Evolutionary conservation across 345 rosid species (phyloP), one percentile per base, ranked within the genome.

Genomic region (Citrus sp.): DNA sequence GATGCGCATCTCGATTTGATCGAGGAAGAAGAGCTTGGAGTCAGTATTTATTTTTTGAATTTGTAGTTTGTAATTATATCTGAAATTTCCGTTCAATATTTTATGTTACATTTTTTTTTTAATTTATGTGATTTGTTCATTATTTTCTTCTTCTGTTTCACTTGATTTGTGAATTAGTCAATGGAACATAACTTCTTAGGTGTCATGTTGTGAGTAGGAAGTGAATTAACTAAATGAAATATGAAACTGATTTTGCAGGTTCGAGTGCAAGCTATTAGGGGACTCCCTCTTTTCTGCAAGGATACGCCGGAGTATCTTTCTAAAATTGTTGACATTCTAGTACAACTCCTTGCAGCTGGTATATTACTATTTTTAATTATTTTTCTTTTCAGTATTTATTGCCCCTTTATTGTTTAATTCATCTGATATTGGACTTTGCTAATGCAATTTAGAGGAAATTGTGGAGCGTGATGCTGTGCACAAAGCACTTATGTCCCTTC

Each of bases 391-490:
- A 6, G 12, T 30, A 34, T n/a, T 21, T 61, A 56, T 42, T 63
- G 46, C 12, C 59, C 27, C 35, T 80, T 59, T n/a, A 21, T 49
- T 56, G 40, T 32, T 9, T 9, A 65, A 25, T 27, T 27, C 6
- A 9, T 77, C 25, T 80, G 72, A 75, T 54, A 24, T 51, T 0
- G 76, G 75, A 34, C 56, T 73, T 76, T 70, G 13, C 69, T 87
- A 67, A 74, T 80, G 62, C 34, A 21, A 30, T 76, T 68, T 69
- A 94, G 99, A 97, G 86, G 99, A 93, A 83, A 24, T 86, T 82
- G 97, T 97, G 75, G 98, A 94, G 87, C 92, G 98, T 73, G 99
- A 97, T 90, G 98, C 97, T 70, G 99, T 93, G 80, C 97, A 91
- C 80, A 94, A 94, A 85, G 98, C 99, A 67, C 89, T 97, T 56